phyloP scores from a whole-genome alignment of 169 alveolate species.

The Cryptosporidium muris region DNA sequence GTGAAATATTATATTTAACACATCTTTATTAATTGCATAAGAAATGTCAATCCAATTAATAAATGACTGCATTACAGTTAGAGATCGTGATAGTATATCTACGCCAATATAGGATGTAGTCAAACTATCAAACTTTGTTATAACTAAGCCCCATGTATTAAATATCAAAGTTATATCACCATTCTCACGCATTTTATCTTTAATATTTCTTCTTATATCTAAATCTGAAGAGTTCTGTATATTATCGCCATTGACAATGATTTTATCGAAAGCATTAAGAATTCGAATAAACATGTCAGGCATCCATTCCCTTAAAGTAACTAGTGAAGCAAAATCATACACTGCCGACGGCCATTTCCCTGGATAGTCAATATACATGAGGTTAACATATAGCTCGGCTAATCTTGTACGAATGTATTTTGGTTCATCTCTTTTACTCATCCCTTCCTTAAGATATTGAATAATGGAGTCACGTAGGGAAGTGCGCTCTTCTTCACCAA shows the following conservation, averaged over 20 bases:
- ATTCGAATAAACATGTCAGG: constrained; percentile 61
- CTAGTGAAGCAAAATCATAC: constrained; percentile 25
- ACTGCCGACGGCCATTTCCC: constrained; percentile 66
- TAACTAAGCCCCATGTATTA: constrained; percentile 48
- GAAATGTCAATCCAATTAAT: constrained; percentile 59
- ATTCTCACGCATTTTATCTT: constrained; percentile 48
- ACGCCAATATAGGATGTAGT: background rate
- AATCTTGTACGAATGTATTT: constrained; percentile 20
- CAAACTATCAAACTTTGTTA: constrained; percentile 19
- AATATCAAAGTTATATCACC: constrained; percentile 50
- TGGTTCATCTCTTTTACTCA: background rate
- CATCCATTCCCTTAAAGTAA: constrained; percentile 21
- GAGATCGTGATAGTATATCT: constrained; percentile 27
- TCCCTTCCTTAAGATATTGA: constrained; percentile 8
- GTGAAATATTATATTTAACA: constrained; percentile 5
- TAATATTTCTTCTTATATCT: constrained; percentile 42
- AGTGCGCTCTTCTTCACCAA: constrained; percentile 3
- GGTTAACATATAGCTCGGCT: constrained; percentile 36
- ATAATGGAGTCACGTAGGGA: constrained; percentile 24
- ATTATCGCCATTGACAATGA: constrained; percentile 29
- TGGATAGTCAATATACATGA: constrained; percentile 53
- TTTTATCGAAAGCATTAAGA: constrained; percentile 35
- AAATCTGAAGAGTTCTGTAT: constrained; percentile 33
- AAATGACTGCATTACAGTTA: constrained; percentile 41
- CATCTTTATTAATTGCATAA: constrained; percentile 58